Percentiles rank a stretch among this genome's conserved stretches.
phyloP scores from a whole-genome alignment of 805 yeast species.

The Yamadazyma insecticola region DNA sequence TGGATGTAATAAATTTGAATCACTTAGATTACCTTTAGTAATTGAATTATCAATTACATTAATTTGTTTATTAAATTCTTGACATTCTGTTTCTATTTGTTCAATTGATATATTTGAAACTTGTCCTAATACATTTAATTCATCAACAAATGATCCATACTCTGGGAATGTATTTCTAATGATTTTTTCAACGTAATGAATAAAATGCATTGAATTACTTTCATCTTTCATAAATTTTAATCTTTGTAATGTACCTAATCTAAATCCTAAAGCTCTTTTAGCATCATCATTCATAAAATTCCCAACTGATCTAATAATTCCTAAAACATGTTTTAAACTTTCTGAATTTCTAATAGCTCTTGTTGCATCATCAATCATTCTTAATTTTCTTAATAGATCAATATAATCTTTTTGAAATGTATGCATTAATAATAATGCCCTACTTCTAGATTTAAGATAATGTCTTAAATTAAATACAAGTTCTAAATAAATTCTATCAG shows the following conservation, averaged over 20 bases:
- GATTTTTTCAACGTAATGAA: conserved; percentile 88
- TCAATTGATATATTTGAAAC: conserved; percentile 79
- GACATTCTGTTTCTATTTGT: conserved; percentile 71
- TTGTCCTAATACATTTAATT: conserved; percentile 51
- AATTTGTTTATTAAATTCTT: conserved; percentile 54
- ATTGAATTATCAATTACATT: conserved; percentile 70
- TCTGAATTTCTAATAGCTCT: conserved; percentile 61
- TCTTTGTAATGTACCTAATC: conserved; percentile 82
- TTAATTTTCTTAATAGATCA: conserved; percentile 64
- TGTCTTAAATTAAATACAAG: conserved; percentile 61
- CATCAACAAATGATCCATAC: conserved; percentile 68
- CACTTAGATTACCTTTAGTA: conserved; percentile 81
- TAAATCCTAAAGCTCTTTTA: conserved; percentile 91
- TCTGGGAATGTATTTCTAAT: conserved; percentile 84
- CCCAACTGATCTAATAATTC: conserved; percentile 85
- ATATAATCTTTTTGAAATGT: conserved; percentile 74
- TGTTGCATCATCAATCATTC: conserved; percentile 69
- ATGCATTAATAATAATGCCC: conserved; percentile 70
- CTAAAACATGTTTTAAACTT: conserved; percentile 67
- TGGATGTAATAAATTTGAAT: conserved; percentile 75
- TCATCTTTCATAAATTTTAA: conserved; percentile 88
- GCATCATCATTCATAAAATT: conserved; percentile 94
- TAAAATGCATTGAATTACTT: conserved; percentile 77
- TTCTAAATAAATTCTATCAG: conserved; percentile 67
- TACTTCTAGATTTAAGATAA: conserved; percentile 67